Percentiles rank a stretch among this genome's conserved stretches.
phyloP scores from a whole-genome alignment of 352 stramenopile genomes.

The Pythium aristosporum region DNA sequence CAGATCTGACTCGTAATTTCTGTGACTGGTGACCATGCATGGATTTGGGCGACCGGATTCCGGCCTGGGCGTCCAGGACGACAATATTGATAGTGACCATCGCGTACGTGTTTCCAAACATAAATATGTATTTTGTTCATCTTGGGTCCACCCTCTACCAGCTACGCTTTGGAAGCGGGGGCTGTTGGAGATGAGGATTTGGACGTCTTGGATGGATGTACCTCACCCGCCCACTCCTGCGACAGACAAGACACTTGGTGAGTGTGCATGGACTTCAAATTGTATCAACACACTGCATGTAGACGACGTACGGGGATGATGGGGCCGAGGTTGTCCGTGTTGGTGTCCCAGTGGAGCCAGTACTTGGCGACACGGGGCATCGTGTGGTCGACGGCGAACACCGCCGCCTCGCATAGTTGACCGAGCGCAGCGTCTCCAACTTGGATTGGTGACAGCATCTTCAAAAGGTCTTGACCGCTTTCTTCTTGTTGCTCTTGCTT shows the following conservation, averaged over 20 bases:
- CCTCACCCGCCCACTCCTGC: slow-evolving; percentile 11
- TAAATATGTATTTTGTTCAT: neutral
- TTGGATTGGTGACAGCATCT: slow-evolving; percentile 38
- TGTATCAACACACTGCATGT: neutral
- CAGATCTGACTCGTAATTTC: neutral
- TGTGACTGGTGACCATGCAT: neutral
- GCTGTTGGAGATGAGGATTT: neutral
- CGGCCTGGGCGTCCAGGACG: neutral
- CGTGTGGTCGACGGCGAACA: slow-evolving; percentile 44
- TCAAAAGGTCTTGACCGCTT: neutral
- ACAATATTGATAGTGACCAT: neutral
- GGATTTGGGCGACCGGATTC: too few species aligned
- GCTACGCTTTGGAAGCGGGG: slow-evolving; percentile 1
- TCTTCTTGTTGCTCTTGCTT: slow-evolving; percentile 10
- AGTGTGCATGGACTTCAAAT: neutral
- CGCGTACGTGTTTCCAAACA: neutral
- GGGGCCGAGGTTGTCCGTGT: slow-evolving; percentile 22
- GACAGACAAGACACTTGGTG: neutral
- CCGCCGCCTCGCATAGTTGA: slow-evolving; percentile 33
- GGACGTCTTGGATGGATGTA: neutral
- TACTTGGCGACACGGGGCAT: slow-evolving; percentile 46
- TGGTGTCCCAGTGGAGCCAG: slow-evolving; percentile 43
- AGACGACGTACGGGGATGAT: slow-evolving; percentile 25
- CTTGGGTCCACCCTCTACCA: neutral
- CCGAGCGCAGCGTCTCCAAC: slow-evolving; percentile 39